phyloP scores from a whole-genome alignment of 202 grass and related monocot genomes.

The Hordeum pubiflorum region DNA sequence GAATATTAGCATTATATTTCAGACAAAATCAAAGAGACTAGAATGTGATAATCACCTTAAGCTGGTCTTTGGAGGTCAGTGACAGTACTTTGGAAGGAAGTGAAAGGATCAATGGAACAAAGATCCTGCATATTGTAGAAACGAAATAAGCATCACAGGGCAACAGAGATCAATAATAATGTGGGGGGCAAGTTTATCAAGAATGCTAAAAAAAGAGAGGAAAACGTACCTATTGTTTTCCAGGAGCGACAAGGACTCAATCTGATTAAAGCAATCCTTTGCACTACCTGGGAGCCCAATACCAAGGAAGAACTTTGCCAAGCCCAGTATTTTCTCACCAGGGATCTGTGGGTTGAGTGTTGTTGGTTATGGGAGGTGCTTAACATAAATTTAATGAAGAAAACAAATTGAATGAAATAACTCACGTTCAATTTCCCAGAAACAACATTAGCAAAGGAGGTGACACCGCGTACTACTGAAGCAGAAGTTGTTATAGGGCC shows the following conservation, averaged over 20 bases:
- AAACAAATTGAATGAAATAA: not conserved
- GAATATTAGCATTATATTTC: not conserved
- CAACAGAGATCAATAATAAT: not conserved
- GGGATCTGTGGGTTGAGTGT: constrained; percentile 54
- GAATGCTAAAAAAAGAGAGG: not conserved
- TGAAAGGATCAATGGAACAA: constrained; percentile 81
- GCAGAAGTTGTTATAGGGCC: constrained; percentile 80
- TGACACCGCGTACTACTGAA: constrained; percentile 73
- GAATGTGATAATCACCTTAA: constrained; percentile 59
- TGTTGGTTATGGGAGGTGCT: constrained; percentile 12
- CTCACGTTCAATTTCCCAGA: constrained; percentile 81
- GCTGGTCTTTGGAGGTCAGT: constrained; percentile 80
- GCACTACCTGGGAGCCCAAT: constrained; percentile 79
- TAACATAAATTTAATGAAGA: constrained; percentile 16
- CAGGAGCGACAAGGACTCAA: constrained; percentile 67
- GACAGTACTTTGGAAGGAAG: constrained; percentile 85
- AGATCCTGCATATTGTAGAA: constrained; percentile 49
- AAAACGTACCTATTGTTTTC: constrained; percentile 74
- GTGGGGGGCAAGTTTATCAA: not conserved
- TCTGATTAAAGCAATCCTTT: constrained; percentile 94
- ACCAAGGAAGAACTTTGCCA: constrained; percentile 88
- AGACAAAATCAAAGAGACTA: not conserved
- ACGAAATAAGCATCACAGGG: constrained; percentile 8
- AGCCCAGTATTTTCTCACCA: constrained; percentile 67
- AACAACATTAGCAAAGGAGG: constrained; percentile 54